Base-by-base conservation (phyloP, 2,329 filamentous ascomycete genomes). In the Fusarium dlaminii region DNA sequence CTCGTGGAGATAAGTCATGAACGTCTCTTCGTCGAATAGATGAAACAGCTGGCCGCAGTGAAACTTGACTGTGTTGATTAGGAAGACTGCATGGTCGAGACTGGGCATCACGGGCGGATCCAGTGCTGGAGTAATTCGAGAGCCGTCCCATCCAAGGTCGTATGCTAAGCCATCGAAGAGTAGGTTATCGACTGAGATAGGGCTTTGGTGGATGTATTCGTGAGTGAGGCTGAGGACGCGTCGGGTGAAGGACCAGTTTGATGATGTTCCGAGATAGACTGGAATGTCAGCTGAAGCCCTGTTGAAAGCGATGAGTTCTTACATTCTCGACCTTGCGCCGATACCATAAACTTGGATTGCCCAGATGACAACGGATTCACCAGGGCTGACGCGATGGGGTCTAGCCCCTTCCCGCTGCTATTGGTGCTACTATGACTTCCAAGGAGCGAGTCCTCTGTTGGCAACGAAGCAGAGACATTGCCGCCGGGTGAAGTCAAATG, bases 21-120 rank as follows among this genome's bases (percentile, higher is more conserved):
- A 90, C 1, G 81, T 82, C 17, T 84, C 81, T 55, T 89, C 87
- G 30, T 90, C 87, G 48, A 89, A 88, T 5, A 90, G 79, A 55
- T 88, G 87, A 30, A 88, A 87, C 6, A 89, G 76, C 36, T 88
- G 87, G 7, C 85, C 84, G 62, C 87, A 88, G 66, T 89, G 86
- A 48, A 89, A 90, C 62, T 89, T 89, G 65, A 89, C 87, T 0
- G 86, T 85, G 67, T 88, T 89, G 79, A 89, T 86, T 8, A 90
- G 77, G 62, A 86, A 78, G 5, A 89, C 86, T 9, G 89, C 81
- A 66, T 87, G 89, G 73, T 90, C 87, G 0, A 86, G 80, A 3
- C 85, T 87, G 0, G 88, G 88, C 22, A 89, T 68, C 0, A 74
- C 56, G 18, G 78, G 63, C 0, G 76, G 56, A 22, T 79, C 77